Conservation (phyloP, 352 stramenopile species). For the Pythium periplocum region DNA sequence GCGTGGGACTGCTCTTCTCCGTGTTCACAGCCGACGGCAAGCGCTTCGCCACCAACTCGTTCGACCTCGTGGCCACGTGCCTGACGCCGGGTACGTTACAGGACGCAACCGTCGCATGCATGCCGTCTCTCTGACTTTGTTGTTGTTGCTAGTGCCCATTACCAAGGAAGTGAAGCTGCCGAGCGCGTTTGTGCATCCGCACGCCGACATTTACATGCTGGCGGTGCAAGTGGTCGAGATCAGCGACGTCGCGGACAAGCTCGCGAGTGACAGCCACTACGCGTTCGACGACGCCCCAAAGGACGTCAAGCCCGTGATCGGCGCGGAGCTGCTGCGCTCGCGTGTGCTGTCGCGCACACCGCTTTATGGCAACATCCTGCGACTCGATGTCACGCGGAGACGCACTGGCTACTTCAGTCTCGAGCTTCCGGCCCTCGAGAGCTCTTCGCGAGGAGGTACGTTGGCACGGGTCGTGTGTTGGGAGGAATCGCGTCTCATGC, state of each 20-base stretch:
- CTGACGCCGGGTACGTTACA: slow-evolving; percentile 41
- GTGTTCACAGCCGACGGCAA: slow-evolving; percentile 39
- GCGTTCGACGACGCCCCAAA: slow-evolving; percentile 22
- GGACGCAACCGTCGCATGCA: not conserved
- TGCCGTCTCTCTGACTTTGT: not conserved
- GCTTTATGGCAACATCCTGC: slow-evolving; percentile 62
- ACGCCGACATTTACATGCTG: slow-evolving; percentile 42
- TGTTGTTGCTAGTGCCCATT: slow-evolving; percentile 34
- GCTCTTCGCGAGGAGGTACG: slow-evolving; percentile 44
- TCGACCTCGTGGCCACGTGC: slow-evolving; percentile 47
- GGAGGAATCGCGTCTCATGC: slow-evolving; percentile 1
- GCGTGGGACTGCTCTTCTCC: slow-evolving; percentile 47
- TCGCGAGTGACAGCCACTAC: slow-evolving; percentile 28
- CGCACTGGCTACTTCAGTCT: slow-evolving; percentile 44
- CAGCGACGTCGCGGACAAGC: slow-evolving; percentile 32
- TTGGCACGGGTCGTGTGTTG: slow-evolving; percentile 2
- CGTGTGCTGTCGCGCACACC: slow-evolving; percentile 26
- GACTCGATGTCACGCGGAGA: slow-evolving; percentile 37
- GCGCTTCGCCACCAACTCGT: slow-evolving; percentile 53
- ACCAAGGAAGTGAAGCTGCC: slow-evolving; percentile 53
- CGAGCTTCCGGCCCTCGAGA: slow-evolving; percentile 43
- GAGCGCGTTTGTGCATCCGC: slow-evolving; percentile 30
- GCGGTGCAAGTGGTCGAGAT: slow-evolving; percentile 66
- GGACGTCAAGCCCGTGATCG: slow-evolving; percentile 18
- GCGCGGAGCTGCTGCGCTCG: slow-evolving; percentile 42